Evolutionary conservation across 768 basidiomycete species (phyloP).

Genomic region (Tricholoma sp.): DNA sequence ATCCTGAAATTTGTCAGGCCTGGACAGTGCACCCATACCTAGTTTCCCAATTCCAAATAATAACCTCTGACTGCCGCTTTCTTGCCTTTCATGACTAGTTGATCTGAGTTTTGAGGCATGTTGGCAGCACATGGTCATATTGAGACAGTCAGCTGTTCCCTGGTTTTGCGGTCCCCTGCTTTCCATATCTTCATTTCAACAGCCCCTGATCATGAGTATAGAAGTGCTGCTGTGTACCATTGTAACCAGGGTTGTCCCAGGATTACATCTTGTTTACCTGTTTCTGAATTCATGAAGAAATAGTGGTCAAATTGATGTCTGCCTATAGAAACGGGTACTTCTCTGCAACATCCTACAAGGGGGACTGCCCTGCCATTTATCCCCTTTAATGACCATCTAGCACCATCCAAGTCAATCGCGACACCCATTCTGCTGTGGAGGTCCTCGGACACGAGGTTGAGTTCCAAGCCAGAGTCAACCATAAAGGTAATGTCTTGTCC

Average conservation of each 20-base stretch:
- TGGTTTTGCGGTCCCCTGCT: slow-evolving; percentile 6
- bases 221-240: slow-evolving; percentile 14
- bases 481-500: slow-evolving; percentile 13
- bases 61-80: neutral
- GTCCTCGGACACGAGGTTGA: slow-evolving; percentile 14
- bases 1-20: slow-evolving; percentile 1
- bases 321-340: slow-evolving; percentile 15
- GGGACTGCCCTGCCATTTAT: slow-evolving; percentile 14
- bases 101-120: neutral
- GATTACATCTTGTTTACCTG: slow-evolving; percentile 13
- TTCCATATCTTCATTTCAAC: slow-evolving; percentile 16
- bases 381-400: slow-evolving; percentile 21
- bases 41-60: slow-evolving; percentile 9
- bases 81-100: neutral
- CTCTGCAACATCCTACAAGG: slow-evolving; percentile 13
- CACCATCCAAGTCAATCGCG: slow-evolving; percentile 16
- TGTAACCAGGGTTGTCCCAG: slow-evolving; percentile 21
- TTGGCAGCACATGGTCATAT: slow-evolving; percentile 5
- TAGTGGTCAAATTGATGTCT: slow-evolving; percentile 21
- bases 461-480: slow-evolving; percentile 21
- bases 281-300: slow-evolving; percentile 16
- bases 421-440: slow-evolving; percentile 4
- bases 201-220: slow-evolving; percentile 7
- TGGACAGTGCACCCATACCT: slow-evolving; percentile 2
- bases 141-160: slow-evolving; percentile 3